Evolutionary conservation across 2,329 filamentous ascomycete species (phyloP), one percentile per base, ranked within the genome.

Genomic region (Sclerotinia trifoliorum): DNA sequence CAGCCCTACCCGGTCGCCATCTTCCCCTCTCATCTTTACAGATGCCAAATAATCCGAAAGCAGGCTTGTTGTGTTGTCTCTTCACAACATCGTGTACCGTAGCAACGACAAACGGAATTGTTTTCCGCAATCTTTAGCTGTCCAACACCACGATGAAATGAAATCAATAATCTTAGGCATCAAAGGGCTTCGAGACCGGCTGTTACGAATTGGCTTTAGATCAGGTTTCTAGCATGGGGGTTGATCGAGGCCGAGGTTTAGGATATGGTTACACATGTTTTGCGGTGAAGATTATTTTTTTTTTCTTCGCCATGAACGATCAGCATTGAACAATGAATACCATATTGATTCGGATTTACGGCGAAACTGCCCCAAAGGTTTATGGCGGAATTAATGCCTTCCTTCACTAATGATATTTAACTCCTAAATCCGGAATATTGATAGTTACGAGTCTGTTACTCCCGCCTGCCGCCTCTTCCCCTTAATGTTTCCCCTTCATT

Each of bases 1-100:
- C 72, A 73, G 72, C 72, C 72, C 71, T 73, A 73, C 72, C 72
- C 72, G 72, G 70, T 64, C 62, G 56, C 56, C 55, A 58, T 46
- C 48, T 57, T 57, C 56, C 42, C 54, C 57, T 55, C 64, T 60
- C 48, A 60, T 56, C 49, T 39, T n/a, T 61, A 62, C 58, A 67
- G 56, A 29, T 67, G 56, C 48, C 48, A 67, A 67, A 35, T 26
- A 61, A 35, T 35, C 65, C 56, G 13, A 52, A 67, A 54, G 26
- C 26, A 44, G 57, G 26, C 35, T 52, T 24, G 52, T 63, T 54
- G 57, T 54, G 29, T 49, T 67, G 48, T 46, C 19, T 21, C 24
- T 21, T 54, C 62, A 54, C 46, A 39, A 63, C 7, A 42, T 46
- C 32, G 19, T 29, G 35, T 32, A 24, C 46, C 21, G 65, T 39